These are phyloP conservation scores for Thermothelomyces thermophilus DNA, from an alignment of 2,329 filamentous ascomycete species.

Conservation along the genomic window DNA sequence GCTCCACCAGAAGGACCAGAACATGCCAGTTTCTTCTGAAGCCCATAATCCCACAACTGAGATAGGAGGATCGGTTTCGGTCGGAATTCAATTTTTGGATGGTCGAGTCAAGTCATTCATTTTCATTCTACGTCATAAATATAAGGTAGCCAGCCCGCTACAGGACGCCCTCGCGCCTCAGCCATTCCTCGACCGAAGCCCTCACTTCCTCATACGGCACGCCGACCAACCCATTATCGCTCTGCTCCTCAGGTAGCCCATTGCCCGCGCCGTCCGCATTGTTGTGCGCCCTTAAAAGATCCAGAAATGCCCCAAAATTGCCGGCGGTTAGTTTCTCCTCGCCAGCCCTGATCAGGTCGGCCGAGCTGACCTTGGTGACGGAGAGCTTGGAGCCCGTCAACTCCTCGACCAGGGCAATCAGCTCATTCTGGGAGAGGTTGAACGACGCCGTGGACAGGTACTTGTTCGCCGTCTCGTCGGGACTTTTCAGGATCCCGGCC, in stretches of 20 bases:
- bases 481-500: conserved; percentile 41
- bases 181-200: conserved; percentile 13
- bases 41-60: too few species aligned
- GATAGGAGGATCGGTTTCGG: too few species aligned
- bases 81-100: too few species aligned
- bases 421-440: conserved; percentile 50
- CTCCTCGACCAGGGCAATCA: conserved; percentile 48
- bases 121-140: too few species aligned
- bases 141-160: conserved; percentile 17
- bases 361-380: conserved; percentile 33
- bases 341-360: conserved; percentile 33
- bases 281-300: conserved; percentile 30
- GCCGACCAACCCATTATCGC: conserved; percentile 19
- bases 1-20: too few species aligned
- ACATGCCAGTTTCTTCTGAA: too few species aligned
- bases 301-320: conserved; percentile 31
- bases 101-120: too few species aligned
- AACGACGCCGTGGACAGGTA: conserved; percentile 53
- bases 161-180: conserved; percentile 17
- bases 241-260: conserved; percentile 23
- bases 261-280: conserved; percentile 31
- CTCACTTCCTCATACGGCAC: conserved; percentile 21
- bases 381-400: conserved; percentile 45
- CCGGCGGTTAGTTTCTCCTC: conserved; percentile 37
- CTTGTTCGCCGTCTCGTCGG: conserved; percentile 49